These are phyloP conservation scores for Pythium aquatile DNA, from an alignment of 352 stramenopile genomes.

Conservation along the genomic window DNA sequence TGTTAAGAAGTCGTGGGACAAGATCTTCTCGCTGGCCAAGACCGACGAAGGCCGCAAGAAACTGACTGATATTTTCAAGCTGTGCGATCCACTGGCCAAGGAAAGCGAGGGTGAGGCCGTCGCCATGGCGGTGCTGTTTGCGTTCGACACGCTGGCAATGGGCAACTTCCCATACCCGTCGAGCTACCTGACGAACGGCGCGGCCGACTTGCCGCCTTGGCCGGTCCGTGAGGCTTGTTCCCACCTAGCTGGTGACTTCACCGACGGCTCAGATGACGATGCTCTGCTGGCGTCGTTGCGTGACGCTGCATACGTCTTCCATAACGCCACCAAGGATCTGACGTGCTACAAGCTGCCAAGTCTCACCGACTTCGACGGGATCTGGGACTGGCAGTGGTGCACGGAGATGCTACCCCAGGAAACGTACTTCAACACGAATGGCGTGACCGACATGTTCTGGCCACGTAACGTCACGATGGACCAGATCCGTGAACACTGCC, in stretches of 20 bases:
- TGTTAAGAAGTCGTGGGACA: conserved; percentile 69
- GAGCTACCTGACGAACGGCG: conserved; percentile 88
- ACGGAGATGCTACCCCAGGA: conserved; percentile 90
- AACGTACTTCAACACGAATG: conserved; percentile 88
- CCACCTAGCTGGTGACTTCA: conserved; percentile 52
- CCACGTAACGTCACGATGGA: conserved; percentile 56
- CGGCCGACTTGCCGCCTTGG: conserved; percentile 83
- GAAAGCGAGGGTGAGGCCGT: conserved; percentile 52
- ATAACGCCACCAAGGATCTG: conserved; percentile 83
- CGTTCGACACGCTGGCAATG: conserved; percentile 94
- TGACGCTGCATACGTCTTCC: conserved; percentile 81
- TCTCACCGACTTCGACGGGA: conserved; percentile 74
- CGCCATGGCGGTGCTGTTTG: conserved; percentile 73
- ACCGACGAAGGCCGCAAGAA: conserved; percentile 48
- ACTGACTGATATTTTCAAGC: conserved; percentile 56
- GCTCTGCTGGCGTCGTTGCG: conserved; percentile 50
- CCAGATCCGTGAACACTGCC: conserved; percentile 59
- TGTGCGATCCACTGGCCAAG: conserved; percentile 59
- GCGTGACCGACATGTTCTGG: conserved; percentile 93
- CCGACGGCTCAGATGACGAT: conserved; percentile 28
- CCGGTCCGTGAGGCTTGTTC: conserved; percentile 90
- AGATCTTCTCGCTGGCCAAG: conserved; percentile 73
- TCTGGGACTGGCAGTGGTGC: conserved; percentile 93
- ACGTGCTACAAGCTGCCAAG: conserved; percentile 74
- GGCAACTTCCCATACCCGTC: conserved; percentile 95